These are phyloP conservation scores for Cladosporium phlei DNA, from an alignment of 2,329 filamentous ascomycete genomes.

Conservation along the genomic window DNA sequence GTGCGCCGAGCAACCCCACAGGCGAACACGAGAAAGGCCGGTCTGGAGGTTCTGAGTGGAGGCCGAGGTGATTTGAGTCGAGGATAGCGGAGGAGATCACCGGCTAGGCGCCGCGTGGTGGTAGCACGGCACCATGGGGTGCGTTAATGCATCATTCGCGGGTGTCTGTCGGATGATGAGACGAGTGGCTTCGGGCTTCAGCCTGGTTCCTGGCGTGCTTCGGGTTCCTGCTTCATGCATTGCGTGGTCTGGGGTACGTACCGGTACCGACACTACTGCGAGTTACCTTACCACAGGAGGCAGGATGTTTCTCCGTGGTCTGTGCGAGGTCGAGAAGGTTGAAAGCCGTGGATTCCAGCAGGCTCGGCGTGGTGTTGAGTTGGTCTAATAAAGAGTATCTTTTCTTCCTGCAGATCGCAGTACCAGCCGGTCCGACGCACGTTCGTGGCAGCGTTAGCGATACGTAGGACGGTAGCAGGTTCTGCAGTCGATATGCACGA, in stretches of 20 bases:
- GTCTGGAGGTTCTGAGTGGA: not conserved
- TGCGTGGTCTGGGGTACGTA: slow-evolving; percentile 11
- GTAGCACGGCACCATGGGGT: too few species aligned
- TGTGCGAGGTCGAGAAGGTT: slow-evolving; percentile 10
- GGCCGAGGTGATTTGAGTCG: slow-evolving; percentile 7
- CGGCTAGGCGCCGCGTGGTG: slow-evolving; percentile 12
- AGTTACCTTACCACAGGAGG: too few species aligned
- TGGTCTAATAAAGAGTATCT: not conserved
- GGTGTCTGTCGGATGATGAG: slow-evolving; percentile 5
- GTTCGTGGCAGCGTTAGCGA: too few species aligned
- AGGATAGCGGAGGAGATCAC: slow-evolving; percentile 7
- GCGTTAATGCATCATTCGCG: too few species aligned
- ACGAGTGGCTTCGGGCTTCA: slow-evolving; percentile 1
- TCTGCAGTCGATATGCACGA: too few species aligned
- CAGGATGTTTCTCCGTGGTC: slow-evolving; percentile 1
- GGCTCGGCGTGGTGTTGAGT: too few species aligned
- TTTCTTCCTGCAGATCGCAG: not conserved
- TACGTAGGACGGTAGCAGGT: too few species aligned
- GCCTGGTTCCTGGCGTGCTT: slow-evolving; percentile 8
- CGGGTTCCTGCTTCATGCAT: slow-evolving; percentile 14
- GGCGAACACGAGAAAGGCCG: not conserved
- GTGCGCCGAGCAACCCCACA: not conserved
- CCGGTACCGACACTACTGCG: too few species aligned
- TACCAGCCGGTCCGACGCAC: too few species aligned
- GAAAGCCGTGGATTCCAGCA: too few species aligned